Percentiles rank a stretch among this genome's conserved stretches.
Conservation (phyloP, 345 rosid species). For the Ricinus communis region DNA sequence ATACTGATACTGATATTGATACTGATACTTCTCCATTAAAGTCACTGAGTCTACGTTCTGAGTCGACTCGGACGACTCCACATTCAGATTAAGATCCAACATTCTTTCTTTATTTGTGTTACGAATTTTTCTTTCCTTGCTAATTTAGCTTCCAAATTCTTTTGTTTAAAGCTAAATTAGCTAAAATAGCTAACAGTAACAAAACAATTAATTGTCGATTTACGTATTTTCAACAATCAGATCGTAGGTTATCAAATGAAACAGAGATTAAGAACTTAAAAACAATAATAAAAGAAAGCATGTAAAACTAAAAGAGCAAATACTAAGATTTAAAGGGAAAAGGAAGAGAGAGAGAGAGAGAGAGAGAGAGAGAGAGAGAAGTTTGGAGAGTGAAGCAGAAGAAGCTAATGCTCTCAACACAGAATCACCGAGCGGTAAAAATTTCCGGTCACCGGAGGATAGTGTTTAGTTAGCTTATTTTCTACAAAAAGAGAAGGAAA, state of each 20-base stretch:
- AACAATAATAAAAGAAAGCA: too few relatives aligned
- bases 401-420: too few relatives aligned
- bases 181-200: neutral
- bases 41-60: slow-evolving; percentile 38
- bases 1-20: neutral
- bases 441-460: slow-evolving; percentile 11
- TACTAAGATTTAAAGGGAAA: too few relatives aligned
- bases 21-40: slow-evolving; percentile 31
- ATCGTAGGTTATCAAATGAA: too few relatives aligned
- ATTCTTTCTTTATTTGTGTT: slow-evolving; percentile 29
- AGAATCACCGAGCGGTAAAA: neutral
- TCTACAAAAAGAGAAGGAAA: neutral
- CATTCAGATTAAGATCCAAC: slow-evolving; percentile 89
- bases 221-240: too few relatives aligned
- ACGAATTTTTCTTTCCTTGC: neutral
- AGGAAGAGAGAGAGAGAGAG: too few relatives aligned
- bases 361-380: too few relatives aligned
- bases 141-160: neutral
- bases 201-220: too few relatives aligned
- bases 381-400: too few relatives aligned
- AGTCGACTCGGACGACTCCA: slow-evolving; percentile 56
- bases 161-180: neutral
- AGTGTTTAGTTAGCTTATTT: neutral
- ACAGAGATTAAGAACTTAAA: too few relatives aligned
- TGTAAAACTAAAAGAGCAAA: too few relatives aligned